Evolutionary conservation across 2,329 filamentous ascomycete species (phyloP).

Genomic region (Alternaria rosae): DNA sequence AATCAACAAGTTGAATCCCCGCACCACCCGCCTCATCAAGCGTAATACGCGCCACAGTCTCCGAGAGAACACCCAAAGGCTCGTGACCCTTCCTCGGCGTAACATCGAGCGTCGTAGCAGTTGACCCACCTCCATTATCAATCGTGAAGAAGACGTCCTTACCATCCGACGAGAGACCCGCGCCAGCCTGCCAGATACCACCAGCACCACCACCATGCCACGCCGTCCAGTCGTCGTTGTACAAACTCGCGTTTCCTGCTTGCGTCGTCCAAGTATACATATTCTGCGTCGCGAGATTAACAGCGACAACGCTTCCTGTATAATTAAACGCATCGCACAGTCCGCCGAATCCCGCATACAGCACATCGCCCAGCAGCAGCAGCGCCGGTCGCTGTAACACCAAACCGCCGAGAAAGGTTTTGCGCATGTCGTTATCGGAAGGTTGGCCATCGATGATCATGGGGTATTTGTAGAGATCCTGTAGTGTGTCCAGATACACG

Average conservation of each 20-base stretch:
- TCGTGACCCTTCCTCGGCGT: conserved; percentile 8
- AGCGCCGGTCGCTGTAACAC: conserved; percentile 62
- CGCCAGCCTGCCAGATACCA: conserved; percentile 28
- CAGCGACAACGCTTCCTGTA: conserved; percentile 45
- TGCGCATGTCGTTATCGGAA: conserved; percentile 56
- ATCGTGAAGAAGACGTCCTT: conserved; percentile 27
- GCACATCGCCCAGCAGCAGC: conserved; percentile 54
- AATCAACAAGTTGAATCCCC: conserved; percentile 25
- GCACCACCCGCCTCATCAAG: conserved; percentile 12
- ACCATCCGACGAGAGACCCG: conserved; percentile 27
- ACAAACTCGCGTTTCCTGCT: conserved; percentile 17
- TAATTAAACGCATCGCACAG: conserved; percentile 66
- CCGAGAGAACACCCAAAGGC: conserved; percentile 15
- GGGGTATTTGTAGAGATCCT: conserved; percentile 55
- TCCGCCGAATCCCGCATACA: conserved; percentile 64
- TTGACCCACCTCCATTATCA: conserved; percentile 18
- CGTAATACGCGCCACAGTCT: conserved; percentile 15
- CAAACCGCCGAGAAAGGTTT: conserved; percentile 62
- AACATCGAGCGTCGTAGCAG: conserved; percentile 5
- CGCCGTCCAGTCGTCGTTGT: conserved; percentile 24
- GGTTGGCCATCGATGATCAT: conserved; percentile 57
- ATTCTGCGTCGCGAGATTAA: conserved; percentile 22
- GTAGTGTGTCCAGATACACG: conserved; percentile 50
- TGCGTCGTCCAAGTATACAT: conserved; percentile 26
- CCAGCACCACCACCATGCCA: conserved; percentile 28